Conservation (phyloP, 2,329 filamentous ascomycete species). For the Fusarium torulosum region DNA sequence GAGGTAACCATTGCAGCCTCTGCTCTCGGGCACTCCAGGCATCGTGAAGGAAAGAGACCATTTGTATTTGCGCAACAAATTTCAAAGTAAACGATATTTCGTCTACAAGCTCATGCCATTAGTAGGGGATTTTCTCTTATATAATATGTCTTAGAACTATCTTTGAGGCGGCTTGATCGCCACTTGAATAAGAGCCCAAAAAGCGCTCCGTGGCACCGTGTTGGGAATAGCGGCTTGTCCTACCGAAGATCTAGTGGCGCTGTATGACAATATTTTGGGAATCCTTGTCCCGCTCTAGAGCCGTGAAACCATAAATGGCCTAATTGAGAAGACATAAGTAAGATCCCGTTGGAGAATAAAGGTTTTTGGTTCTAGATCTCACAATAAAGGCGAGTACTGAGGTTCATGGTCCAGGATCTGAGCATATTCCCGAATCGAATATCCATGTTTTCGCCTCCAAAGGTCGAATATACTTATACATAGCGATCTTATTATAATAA, state of each 20-base stretch:
- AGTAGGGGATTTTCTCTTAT: background rate
- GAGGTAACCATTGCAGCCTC: conserved; percentile 63
- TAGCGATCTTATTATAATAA: no score
- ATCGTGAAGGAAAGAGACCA: conserved; percentile 46
- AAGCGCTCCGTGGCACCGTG: conserved; percentile 17
- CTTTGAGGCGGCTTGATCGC: background rate
- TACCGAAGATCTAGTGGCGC: conserved; percentile 9
- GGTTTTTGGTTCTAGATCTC: no score
- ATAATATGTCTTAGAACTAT: background rate
- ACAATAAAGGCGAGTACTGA: no score
- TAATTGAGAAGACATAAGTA: no score
- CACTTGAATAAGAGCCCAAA: background rate
- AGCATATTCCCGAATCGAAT: no score
- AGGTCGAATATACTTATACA: no score
- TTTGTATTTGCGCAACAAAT: background rate
- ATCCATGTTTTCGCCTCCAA: no score
- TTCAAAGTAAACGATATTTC: accelerated
- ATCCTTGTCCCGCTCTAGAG: background rate
- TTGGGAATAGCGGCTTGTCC: conserved; percentile 22
- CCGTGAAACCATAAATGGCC: background rate
- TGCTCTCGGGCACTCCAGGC: conserved; percentile 64
- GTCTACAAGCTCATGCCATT: background rate
- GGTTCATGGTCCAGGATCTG: no score
- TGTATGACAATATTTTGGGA: background rate
- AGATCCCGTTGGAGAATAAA: no score